These are phyloP conservation scores for Albizia julibrissin DNA, from an alignment of 306 rosid genomes.

Conservation along the genomic window DNA sequence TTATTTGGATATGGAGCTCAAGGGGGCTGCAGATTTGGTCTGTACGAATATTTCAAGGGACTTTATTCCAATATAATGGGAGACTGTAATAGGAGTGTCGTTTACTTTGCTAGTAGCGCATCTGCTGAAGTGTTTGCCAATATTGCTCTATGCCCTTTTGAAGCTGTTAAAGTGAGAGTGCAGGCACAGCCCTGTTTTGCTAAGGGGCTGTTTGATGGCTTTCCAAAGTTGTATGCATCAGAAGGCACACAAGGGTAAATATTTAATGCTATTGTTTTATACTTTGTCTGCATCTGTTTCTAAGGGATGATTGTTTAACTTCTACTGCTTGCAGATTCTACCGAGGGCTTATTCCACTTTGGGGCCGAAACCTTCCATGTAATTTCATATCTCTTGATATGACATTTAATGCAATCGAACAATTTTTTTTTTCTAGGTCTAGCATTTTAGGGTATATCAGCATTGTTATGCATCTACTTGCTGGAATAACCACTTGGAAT, in stretches of 20 bases:
- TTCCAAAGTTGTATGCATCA: slow-evolving; percentile 58
- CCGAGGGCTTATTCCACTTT: slow-evolving; percentile 64
- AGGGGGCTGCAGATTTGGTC: slow-evolving; percentile 66
- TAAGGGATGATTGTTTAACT: slow-evolving; percentile 33
- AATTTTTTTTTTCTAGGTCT: not conserved
- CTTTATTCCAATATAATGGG: slow-evolving; percentile 43
- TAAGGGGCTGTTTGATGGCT: slow-evolving; percentile 56
- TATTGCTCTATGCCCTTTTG: slow-evolving; percentile 61
- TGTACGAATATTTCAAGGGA: slow-evolving; percentile 57
- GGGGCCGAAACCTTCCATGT: slow-evolving; percentile 71
- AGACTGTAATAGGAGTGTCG: slow-evolving; percentile 45
- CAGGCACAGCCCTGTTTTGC: slow-evolving; percentile 58
- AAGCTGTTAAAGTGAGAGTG: slow-evolving; percentile 62
- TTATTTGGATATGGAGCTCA: slow-evolving; percentile 62
- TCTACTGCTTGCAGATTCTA: slow-evolving; percentile 54
- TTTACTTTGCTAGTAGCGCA: slow-evolving; percentile 56
- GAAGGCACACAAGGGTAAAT: slow-evolving; percentile 57
- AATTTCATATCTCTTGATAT: slow-evolving; percentile 42
- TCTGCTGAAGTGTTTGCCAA: slow-evolving; percentile 68
- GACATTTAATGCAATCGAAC: slow-evolving; percentile 5
- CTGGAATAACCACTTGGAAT: not conserved
- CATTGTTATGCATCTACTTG: not conserved
- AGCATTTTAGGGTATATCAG: slow-evolving; percentile 11
- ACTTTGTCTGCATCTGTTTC: slow-evolving; percentile 8
- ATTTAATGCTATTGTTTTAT: slow-evolving; percentile 16